phyloP scores from a whole-genome alignment of 2,329 filamentous ascomycete species.

The Talaromyces sp. region DNA sequence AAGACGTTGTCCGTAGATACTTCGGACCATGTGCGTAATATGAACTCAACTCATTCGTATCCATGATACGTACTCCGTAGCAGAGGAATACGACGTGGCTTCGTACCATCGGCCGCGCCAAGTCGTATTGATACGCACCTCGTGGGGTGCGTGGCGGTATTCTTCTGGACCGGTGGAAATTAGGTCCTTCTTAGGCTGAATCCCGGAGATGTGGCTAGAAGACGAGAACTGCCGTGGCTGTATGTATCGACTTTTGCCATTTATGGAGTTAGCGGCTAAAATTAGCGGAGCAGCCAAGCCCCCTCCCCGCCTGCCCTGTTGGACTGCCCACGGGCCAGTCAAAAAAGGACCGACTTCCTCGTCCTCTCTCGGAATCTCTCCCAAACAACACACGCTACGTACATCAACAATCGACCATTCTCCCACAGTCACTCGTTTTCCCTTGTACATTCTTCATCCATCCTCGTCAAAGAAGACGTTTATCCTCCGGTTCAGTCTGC shows the following conservation, averaged over 20 bases:
- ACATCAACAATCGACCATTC: neutral
- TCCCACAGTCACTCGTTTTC: slow-evolving; percentile 11
- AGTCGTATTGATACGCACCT: neutral
- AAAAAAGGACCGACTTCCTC: neutral
- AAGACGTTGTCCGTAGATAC: neutral
- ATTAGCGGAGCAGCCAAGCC: slow-evolving; percentile 1
- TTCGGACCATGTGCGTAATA: neutral
- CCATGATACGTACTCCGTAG: neutral
- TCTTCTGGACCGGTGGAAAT: neutral
- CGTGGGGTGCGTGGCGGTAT: neutral
- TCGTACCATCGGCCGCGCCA: neutral
- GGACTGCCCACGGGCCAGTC: neutral
- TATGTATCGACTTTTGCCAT: neutral
- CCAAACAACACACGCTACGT: neutral
- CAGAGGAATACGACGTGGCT: neutral
- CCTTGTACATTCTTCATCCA: slow-evolving; percentile 3
- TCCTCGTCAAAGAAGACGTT: neutral
- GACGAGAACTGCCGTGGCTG: neutral
- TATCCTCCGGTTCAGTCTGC: neutral
- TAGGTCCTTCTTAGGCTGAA: neutral
- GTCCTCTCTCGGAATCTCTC: neutral
- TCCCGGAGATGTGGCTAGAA: neutral
- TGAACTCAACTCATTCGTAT: neutral
- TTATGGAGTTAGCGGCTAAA: neutral
- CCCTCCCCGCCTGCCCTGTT: neutral